A percentile compares a stretch with the other conserved stretches of the same genome.
phyloP scores from a whole-genome alignment of 1,284 basidiomycete species.

The Trametes pubescens region DNA sequence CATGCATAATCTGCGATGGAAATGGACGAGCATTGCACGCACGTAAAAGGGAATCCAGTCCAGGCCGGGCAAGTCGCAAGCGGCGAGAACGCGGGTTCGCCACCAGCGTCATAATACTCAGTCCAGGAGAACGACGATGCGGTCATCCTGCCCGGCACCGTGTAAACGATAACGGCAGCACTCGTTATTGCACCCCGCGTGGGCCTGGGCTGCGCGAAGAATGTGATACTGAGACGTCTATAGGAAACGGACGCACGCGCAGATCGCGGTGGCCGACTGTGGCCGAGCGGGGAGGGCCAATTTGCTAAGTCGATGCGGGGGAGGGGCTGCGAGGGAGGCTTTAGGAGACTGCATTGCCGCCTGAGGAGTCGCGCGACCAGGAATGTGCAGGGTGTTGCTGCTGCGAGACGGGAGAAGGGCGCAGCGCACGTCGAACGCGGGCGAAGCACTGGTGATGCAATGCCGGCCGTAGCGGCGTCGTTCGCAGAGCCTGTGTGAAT shows the following conservation, averaged over 20 bases:
- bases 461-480: conserved; percentile 17
- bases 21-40: conserved; percentile 2
- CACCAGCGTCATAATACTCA: conserved; percentile 8
- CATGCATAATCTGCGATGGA: conserved; percentile 2
- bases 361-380: conserved; percentile 13
- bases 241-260: background rate
- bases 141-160: conserved; percentile 5
- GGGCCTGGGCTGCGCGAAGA: background rate
- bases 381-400: conserved; percentile 1
- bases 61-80: background rate
- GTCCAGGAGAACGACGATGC: background rate
- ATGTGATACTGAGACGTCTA: background rate
- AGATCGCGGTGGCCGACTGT: background rate
- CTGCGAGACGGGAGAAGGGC: conserved; percentile 2
- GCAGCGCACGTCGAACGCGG: background rate
- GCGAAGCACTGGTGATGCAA: background rate
- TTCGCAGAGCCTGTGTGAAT: background rate
- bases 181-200: background rate
- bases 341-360: conserved; percentile 6
- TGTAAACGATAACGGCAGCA: background rate
- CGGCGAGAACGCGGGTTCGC: background rate
- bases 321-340: background rate
- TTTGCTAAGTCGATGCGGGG: background rate
- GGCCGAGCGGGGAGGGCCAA: background rate
- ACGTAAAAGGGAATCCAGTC: background rate